Conservation (phyloP, 73 alveolate genomes). For the Paramecium octaurelia region DNA sequence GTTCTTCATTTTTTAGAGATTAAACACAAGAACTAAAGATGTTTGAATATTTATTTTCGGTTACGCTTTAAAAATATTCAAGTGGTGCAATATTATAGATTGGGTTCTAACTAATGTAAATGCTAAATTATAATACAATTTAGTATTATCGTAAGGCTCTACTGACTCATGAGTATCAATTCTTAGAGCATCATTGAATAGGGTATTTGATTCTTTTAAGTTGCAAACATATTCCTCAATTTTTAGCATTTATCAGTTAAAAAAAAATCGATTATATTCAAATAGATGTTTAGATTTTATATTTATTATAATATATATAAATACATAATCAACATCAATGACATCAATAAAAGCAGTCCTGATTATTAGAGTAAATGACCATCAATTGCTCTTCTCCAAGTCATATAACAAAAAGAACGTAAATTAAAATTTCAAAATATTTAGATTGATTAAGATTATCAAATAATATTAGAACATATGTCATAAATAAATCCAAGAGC, state of each 20-base stretch:
- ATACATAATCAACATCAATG: not conserved
- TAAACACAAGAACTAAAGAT: conserved; percentile 21
- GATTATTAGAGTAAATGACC: not conserved
- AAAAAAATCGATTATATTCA: not conserved
- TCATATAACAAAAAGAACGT: not conserved
- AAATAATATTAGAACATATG: not conserved
- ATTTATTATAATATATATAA: not conserved
- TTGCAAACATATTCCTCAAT: conserved; percentile 21
- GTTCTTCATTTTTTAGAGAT: not conserved
- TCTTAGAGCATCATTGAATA: not conserved
- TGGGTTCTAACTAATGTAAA: conserved; percentile 22
- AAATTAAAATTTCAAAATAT: not conserved
- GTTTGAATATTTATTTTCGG: not conserved
- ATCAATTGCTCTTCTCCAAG: not conserved
- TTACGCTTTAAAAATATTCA: not conserved
- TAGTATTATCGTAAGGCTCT: not conserved
- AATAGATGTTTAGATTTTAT: not conserved
- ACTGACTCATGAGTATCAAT: not conserved
- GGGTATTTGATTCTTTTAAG: not conserved
- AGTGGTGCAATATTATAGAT: not conserved
- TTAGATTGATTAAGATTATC: not conserved
- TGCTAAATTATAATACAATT: conserved; percentile 21
- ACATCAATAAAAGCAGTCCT: not conserved
- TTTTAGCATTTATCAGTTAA: conserved; percentile 15
- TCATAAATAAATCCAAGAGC: conserved; percentile 13